A percentile compares a stretch with the other conserved stretches of the same genome.
Conservation (phyloP, 345 rosid genomes). For the Zanthoxylum bungeanum region DNA sequence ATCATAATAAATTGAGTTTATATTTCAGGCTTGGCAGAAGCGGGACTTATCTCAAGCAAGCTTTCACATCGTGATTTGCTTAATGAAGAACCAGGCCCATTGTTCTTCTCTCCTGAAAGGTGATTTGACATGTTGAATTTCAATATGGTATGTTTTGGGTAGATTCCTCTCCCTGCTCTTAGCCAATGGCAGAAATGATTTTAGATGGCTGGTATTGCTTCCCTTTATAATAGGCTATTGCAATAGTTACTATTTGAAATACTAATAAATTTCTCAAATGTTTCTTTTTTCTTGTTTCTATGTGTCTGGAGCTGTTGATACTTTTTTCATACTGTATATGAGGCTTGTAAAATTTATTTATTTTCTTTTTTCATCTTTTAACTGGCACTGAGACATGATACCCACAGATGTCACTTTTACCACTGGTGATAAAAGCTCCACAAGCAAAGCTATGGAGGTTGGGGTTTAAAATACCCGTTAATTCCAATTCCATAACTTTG, state of each 20-base stretch:
- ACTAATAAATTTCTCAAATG: too few relatives aligned
- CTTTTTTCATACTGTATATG: too few relatives aligned
- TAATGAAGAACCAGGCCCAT: constrained; percentile 37
- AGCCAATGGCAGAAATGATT: background rate
- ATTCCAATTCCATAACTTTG: background rate
- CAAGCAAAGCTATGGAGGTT: background rate
- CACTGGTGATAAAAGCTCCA: background rate
- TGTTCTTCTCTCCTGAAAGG: constrained; percentile 80
- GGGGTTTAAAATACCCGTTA: background rate
- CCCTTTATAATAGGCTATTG: background rate
- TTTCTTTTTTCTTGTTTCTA: too few relatives aligned
- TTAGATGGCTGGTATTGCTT: background rate
- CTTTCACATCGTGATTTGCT: constrained; percentile 67
- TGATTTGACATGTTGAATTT: constrained; percentile 17
- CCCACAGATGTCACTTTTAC: background rate
- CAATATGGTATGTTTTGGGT: background rate
- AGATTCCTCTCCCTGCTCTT: background rate
- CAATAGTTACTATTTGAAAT: background rate
- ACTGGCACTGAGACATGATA: background rate
- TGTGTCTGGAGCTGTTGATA: too few relatives aligned
- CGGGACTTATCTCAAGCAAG: constrained; percentile 93
- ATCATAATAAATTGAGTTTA: constrained; percentile 21
- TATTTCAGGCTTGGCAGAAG: constrained; percentile 91
- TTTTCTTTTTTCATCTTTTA: background rate
- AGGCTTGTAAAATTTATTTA: background rate